Evolutionary conservation across 73 alveolate genomes (phyloP), one percentile per base, ranked within the genome.

Genomic region (Loxodes magnus): DNA sequence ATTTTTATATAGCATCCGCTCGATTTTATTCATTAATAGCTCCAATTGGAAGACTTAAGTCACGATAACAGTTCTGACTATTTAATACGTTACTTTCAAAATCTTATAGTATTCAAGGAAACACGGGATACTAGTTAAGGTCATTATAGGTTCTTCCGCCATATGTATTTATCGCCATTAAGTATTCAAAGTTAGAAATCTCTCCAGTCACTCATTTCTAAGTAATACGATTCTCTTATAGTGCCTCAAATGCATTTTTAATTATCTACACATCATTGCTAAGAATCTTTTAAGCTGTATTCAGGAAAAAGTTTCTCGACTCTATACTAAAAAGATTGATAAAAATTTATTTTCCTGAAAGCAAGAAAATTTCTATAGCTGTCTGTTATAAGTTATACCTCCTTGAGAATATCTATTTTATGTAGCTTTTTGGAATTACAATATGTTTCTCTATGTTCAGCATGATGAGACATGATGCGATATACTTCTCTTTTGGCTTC

Each of bases 121-220:
- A 77, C 2, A 82, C 79, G 17, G 95, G 95, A 49, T 82, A 82
- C 52, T 79, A 50, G 19, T 84, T 67, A 23, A 65, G 37, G 48
- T 82, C 90, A 9, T 82, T 76, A 55, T 64, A 57, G 9, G 84
- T 56, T 50, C 95, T 53, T 22, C 79, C 51, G 20, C 79, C 28
- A n/a, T 63, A 33, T 19, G 66, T 63, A 41, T 82, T 82, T 1
- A 82, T 20, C 24, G 56, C 51, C 71, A 82, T 64, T 27, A 82
- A 51, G 31, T 82, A 82, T 27, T 82, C 95, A 21, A 57, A 72
- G 46, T 74, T 82, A 27, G 82, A 24, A 1, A 82, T 85, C 61
- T 90, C 43, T 73, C 87, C 69, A 37, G 67, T 35, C 64, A 64
- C 48, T 97, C 94, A 93, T 44, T 73, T 77, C 43, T 86, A 78